phyloP scores from a whole-genome alignment of 1,284 basidiomycete species.

The Trametes pubescens region DNA sequence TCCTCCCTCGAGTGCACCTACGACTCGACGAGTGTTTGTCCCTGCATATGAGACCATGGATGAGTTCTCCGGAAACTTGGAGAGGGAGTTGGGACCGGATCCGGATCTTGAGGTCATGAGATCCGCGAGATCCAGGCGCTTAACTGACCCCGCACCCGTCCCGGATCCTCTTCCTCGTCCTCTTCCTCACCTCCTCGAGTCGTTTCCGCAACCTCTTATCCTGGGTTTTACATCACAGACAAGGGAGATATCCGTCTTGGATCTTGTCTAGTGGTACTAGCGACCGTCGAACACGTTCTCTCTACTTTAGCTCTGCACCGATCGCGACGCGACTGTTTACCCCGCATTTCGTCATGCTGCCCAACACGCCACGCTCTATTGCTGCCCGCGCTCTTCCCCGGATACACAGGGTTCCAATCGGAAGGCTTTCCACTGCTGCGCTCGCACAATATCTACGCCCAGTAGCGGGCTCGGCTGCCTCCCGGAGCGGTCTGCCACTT shows the following conservation, averaged over 20 bases:
- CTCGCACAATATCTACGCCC: background rate
- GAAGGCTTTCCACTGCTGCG: background rate
- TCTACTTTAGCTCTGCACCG: background rate
- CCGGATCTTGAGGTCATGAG: conserved; percentile 18
- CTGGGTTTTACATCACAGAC: too few species aligned
- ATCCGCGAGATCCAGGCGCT: conserved; percentile 24
- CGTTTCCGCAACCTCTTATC: background rate
- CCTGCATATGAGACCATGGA: too few species aligned
- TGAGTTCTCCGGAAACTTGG: background rate
- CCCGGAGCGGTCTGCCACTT: background rate
- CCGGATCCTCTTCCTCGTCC: conserved; percentile 1
- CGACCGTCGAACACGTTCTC: background rate
- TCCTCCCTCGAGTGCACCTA: too few species aligned
- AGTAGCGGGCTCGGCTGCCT: background rate
- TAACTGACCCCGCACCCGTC: conserved; percentile 17
- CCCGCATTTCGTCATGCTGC: conserved; percentile 21
- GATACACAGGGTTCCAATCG: conserved; percentile 3
- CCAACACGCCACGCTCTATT: conserved; percentile 28
- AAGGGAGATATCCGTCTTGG: too few species aligned
- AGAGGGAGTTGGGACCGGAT: background rate
- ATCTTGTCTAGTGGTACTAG: too few species aligned
- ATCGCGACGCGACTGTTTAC: conserved; percentile 3
- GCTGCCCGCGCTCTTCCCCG: conserved; percentile 27
- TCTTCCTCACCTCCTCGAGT: background rate
- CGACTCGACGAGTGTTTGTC: too few species aligned